phyloP scores from a whole-genome alignment of 73 alveolate species.

The Stentor coeruleus region DNA sequence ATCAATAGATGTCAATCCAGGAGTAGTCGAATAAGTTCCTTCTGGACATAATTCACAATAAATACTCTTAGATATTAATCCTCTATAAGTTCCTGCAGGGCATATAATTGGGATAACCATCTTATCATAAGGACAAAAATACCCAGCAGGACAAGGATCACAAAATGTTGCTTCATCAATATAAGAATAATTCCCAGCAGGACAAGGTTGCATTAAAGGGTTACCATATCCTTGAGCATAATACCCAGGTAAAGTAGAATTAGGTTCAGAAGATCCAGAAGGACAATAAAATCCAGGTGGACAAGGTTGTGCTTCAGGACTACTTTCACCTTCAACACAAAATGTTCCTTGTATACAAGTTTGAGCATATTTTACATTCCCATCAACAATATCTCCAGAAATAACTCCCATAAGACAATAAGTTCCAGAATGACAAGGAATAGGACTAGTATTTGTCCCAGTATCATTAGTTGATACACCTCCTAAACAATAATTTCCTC shows the following conservation, averaged over 20 bases:
- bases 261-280: constrained; percentile 19
- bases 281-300: constrained; percentile 27
- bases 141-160: constrained; percentile 30
- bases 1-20: constrained; percentile 34
- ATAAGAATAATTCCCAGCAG: constrained; percentile 60
- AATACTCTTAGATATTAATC: constrained; percentile 37
- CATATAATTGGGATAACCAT: constrained; percentile 55
- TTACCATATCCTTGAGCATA: constrained; percentile 24
- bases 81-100: constrained; percentile 63
- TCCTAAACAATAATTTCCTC: constrained; percentile 68
- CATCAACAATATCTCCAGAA: constrained; percentile 11
- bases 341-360: constrained; percentile 71
- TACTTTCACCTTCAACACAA: constrained; percentile 65
- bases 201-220: constrained; percentile 44
- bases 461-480: constrained; percentile 64
- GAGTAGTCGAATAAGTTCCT: constrained; percentile 66
- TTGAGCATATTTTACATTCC: constrained; percentile 39
- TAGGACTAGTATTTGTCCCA: constrained; percentile 51
- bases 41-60: constrained; percentile 72
- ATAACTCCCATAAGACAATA: constrained; percentile 10
- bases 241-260: background rate
- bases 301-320: constrained; percentile 50
- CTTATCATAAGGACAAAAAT: constrained; percentile 32
- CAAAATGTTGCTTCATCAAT: constrained; percentile 66
- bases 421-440: constrained; percentile 32